phyloP scores from a whole-genome alignment of 2,329 filamentous ascomycete species.

The Ophiostoma ulmi region DNA sequence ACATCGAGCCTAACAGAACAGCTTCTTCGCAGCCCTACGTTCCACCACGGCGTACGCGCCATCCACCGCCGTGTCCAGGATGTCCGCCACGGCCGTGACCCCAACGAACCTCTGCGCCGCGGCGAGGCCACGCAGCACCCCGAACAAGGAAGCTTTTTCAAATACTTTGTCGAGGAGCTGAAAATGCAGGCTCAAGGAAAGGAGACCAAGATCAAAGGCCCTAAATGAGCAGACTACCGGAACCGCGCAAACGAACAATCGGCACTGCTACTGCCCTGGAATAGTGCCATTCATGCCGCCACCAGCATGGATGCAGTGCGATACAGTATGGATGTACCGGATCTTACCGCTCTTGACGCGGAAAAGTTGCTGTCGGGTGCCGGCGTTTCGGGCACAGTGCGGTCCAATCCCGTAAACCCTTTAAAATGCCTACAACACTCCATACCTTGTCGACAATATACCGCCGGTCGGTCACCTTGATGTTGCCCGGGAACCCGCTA shows the following conservation, averaged over 20 bases:
- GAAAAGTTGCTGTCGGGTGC: not conserved
- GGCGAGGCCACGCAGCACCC: conserved; percentile 49
- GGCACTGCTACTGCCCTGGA: not conserved
- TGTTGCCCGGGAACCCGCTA: no score
- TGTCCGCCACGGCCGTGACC: conserved; percentile 45
- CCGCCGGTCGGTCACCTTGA: no score
- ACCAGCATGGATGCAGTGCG: not conserved
- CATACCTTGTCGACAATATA: no score
- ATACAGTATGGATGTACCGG: not conserved
- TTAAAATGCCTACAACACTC: not conserved
- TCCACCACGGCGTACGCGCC: conserved; percentile 47
- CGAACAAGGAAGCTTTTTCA: conserved; percentile 37
- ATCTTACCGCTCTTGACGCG: not conserved
- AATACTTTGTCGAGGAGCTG: conserved; percentile 48
- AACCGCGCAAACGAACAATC: not conserved
- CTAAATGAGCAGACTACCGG: not conserved
- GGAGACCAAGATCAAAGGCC: not conserved
- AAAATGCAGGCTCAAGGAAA: conserved; percentile 46
- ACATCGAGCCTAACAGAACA: conserved; percentile 27
- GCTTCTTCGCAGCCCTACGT: conserved; percentile 48
- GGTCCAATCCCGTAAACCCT: not conserved
- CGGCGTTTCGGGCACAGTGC: not conserved
- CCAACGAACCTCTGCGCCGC: conserved; percentile 46
- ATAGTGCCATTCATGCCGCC: not conserved
- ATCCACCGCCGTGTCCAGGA: conserved; percentile 50